Evolutionary conservation across 2,329 filamentous ascomycete species (phyloP).

Genomic region (Fusarium robinianum): DNA sequence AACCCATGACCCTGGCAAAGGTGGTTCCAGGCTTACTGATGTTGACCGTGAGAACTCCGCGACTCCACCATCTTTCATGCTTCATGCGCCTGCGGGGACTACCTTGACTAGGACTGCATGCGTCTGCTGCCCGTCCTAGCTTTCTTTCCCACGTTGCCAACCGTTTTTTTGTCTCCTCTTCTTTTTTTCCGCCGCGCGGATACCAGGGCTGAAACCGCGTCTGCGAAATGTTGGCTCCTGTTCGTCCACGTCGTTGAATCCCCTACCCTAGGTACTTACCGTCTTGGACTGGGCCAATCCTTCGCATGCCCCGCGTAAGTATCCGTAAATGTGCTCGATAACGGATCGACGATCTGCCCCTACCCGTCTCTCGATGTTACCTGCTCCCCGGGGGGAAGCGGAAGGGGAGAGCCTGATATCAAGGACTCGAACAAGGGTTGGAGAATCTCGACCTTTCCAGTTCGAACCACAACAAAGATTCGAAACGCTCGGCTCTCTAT

Average conservation of each 20-base stretch:
- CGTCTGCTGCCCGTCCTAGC: slow-evolving; percentile 5
- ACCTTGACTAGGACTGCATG: slow-evolving; percentile 15
- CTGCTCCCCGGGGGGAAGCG: neutral
- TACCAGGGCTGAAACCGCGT: slow-evolving; percentile 21
- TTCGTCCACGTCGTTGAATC: slow-evolving; percentile 13
- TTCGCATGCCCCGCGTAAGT: slow-evolving; percentile 1
- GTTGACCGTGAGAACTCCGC: slow-evolving; percentile 9
- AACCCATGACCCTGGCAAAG: slow-evolving; percentile 16
- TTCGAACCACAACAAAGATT: slow-evolving; percentile 16
- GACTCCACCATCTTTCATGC: slow-evolving; percentile 20
- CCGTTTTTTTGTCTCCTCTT: slow-evolving; percentile 3
- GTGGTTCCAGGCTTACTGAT: neutral
- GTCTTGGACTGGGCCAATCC: neutral
- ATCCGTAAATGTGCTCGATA: too few relatives aligned
- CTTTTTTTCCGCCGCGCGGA: neutral
- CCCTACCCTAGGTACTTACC: neutral
- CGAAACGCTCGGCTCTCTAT: slow-evolving; percentile 7
- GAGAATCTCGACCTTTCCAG: slow-evolving; percentile 1
- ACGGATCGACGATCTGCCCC: neutral
- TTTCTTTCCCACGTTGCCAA: slow-evolving; percentile 17
- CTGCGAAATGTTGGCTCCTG: slow-evolving; percentile 10
- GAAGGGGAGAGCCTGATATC: slow-evolving; percentile 1
- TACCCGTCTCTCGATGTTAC: neutral
- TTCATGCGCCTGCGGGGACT: slow-evolving; percentile 18
- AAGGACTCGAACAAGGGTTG: too few relatives aligned